Conservation (phyloP, 1,284 basidiomycete species). For the Serendipita sp. region DNA sequence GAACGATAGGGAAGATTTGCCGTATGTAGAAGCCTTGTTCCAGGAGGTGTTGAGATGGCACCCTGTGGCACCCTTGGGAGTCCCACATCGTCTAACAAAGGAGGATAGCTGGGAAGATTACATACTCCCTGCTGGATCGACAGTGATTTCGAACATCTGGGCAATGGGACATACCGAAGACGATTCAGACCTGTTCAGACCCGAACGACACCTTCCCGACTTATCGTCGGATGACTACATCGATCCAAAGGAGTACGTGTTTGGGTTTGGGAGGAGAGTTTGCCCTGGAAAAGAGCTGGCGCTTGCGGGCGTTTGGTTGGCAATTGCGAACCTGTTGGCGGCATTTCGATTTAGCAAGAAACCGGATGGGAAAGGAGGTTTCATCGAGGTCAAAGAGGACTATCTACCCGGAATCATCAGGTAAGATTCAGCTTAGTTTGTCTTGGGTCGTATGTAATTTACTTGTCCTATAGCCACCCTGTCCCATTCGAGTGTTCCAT, state of each 20-base stretch:
- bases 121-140: background rate
- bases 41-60: constrained; percentile 18
- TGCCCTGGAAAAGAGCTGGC: constrained; percentile 36
- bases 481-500: constrained; percentile 31
- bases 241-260: constrained; percentile 28
- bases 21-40: constrained; percentile 17
- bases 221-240: background rate
- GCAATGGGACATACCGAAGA: constrained; percentile 4
- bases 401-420: constrained; percentile 9
- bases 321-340: constrained; percentile 30
- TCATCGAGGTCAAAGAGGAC: constrained; percentile 23
- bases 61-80: constrained; percentile 12
- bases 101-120: background rate
- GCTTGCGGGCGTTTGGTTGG: constrained; percentile 34
- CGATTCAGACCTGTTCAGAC: constrained; percentile 19
- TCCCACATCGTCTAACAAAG: background rate
- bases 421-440: background rate
- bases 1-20: constrained; percentile 13
- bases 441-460: background rate
- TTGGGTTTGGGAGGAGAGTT: constrained; percentile 36
- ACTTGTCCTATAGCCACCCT: constrained; percentile 25
- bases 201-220: constrained; percentile 19
- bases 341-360: constrained; percentile 29
- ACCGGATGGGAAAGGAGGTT: constrained; percentile 27
- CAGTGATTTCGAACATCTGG: constrained; percentile 2